Conservation (phyloP, 768 basidiomycete species). For the Cubamyces sp. region DNA sequence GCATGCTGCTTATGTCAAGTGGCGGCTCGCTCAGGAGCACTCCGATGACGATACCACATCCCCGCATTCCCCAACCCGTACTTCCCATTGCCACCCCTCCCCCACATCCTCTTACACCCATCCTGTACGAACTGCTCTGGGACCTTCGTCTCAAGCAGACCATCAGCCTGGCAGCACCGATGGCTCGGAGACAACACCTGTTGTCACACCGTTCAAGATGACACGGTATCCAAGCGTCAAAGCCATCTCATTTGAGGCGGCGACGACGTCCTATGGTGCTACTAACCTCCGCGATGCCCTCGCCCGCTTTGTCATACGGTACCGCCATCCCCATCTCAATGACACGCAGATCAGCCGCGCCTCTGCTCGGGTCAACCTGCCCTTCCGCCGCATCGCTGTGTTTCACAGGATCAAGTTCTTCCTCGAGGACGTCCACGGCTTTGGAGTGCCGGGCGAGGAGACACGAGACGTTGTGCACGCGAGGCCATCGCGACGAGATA, state of each 20-base stretch:
- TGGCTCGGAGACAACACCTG: too few species aligned
- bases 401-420: conserved; percentile 40
- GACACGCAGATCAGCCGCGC: not conserved
- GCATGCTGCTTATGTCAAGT: conserved; percentile 36
- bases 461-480: conserved; percentile 38
- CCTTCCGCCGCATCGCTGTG: conserved; percentile 35
- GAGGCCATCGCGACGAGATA: conserved; percentile 16
- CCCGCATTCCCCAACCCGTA: too few species aligned
- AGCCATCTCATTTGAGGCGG: not conserved
- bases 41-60: too few species aligned
- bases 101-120: too few species aligned
- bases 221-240: conserved; percentile 5
- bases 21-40: conserved; percentile 5
- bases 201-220: too few species aligned
- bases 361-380: conserved; percentile 26
- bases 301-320: conserved; percentile 1
- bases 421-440: conserved; percentile 21
- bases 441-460: conserved; percentile 5
- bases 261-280: not conserved
- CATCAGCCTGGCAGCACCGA: too few species aligned
- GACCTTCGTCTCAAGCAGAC: too few species aligned
- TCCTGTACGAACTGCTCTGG: too few species aligned
- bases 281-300: conserved; percentile 13
- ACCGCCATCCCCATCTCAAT: not conserved
- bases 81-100: too few species aligned